phyloP scores from a whole-genome alignment of 2,329 filamentous ascomycete genomes.

The Aspergillus sp. region DNA sequence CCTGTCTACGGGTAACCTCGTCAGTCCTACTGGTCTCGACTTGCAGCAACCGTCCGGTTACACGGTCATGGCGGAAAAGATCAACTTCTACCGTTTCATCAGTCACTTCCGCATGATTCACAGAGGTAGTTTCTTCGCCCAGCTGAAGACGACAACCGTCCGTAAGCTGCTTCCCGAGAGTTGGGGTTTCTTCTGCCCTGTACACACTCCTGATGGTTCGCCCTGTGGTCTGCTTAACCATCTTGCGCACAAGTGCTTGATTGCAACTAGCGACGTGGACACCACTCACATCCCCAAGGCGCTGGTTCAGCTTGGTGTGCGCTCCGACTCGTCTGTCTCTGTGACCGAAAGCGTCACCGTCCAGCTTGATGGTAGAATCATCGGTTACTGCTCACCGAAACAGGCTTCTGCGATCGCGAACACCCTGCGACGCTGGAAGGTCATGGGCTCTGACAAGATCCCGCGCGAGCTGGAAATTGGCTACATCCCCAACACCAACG shows the following conservation, averaged over 20 bases:
- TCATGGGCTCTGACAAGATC: slow-evolving; percentile 77
- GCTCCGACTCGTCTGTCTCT: slow-evolving; percentile 72
- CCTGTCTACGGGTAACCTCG: slow-evolving; percentile 89
- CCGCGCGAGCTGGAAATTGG: slow-evolving; percentile 87
- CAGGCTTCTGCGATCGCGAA: slow-evolving; percentile 81
- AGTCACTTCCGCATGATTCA: slow-evolving; percentile 99
- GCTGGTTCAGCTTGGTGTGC: slow-evolving; percentile 77
- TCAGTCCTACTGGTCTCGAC: slow-evolving; percentile 88
- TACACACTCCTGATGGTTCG: slow-evolving; percentile 94
- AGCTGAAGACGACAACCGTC: slow-evolving; percentile 95
- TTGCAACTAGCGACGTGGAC: slow-evolving; percentile 75
- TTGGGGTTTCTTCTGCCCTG: slow-evolving; percentile 96
- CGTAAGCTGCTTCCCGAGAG: slow-evolving; percentile 93
- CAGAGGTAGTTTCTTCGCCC: slow-evolving; percentile 97
- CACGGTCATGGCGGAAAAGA: slow-evolving; percentile 95
- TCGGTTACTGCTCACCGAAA: slow-evolving; percentile 86
- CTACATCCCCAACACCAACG: slow-evolving; percentile 81
- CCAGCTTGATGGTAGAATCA: slow-evolving; percentile 83
- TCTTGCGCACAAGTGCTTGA: slow-evolving; percentile 89
- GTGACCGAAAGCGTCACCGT: slow-evolving; percentile 83
- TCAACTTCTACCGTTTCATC: slow-evolving; percentile 98
- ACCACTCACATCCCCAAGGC: slow-evolving; percentile 73
- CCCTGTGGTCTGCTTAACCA: slow-evolving; percentile 95
- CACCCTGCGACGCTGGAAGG: slow-evolving; percentile 92
- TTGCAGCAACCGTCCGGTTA: slow-evolving; percentile 93